Conservation (phyloP, 2,329 filamentous ascomycete species). For the Ophiostoma sp. region DNA sequence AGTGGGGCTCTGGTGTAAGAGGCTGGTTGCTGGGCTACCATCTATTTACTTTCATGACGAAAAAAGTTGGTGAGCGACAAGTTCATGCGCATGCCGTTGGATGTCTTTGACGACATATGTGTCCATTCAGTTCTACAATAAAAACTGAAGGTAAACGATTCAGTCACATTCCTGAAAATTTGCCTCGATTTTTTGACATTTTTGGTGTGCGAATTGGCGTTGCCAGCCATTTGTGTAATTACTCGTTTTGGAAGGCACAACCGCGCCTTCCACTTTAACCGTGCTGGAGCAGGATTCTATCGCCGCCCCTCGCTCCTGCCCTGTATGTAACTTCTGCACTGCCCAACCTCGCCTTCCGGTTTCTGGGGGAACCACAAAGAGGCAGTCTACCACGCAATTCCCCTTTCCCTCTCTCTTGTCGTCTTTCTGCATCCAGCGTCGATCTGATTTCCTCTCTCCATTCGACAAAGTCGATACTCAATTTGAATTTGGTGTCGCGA, state of each 20-base stretch:
- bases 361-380: constrained; percentile 15
- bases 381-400: not conserved
- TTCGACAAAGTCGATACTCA: constrained; percentile 3
- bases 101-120: not conserved
- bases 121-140: not conserved
- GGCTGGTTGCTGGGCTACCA: not conserved
- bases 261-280: constrained; percentile 5
- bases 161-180: no score
- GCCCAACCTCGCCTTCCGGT: constrained; percentile 19
- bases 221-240: not conserved
- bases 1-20: not conserved
- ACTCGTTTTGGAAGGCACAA: constrained; percentile 7
- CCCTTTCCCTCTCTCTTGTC: not conserved
- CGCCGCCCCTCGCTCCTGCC: constrained; percentile 9
- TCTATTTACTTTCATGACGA: not conserved
- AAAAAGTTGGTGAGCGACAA: not conserved
- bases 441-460: not conserved
- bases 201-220: not conserved
- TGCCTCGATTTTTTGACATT: not conserved
- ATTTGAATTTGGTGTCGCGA: not conserved
- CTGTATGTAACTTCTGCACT: not conserved
- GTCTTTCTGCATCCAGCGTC: not conserved
- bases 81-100: not conserved
- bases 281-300: not conserved
- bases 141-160: not conserved